Percentiles rank a stretch among this genome's conserved stretches.
These are phyloP conservation scores for Juncus effusus DNA, from an alignment of 176 grass and related monocot species.

Conservation along the genomic window DNA sequence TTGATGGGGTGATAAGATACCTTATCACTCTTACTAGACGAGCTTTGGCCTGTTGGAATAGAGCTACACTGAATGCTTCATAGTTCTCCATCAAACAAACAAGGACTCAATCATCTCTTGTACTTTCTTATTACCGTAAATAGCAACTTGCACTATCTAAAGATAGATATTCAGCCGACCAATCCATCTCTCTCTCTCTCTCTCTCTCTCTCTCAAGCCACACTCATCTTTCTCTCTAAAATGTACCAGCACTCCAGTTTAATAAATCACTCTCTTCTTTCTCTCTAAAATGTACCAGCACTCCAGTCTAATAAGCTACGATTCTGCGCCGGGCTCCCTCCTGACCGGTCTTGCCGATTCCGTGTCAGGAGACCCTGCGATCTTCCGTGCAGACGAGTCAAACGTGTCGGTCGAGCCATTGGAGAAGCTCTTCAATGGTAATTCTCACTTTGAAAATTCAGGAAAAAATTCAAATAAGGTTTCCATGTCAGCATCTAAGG, in stretches of 20 bases:
- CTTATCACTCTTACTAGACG: too few species aligned
- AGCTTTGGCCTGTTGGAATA: too few species aligned
- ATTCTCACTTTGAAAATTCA: conserved; percentile 19
- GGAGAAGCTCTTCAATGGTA: conserved; percentile 25
- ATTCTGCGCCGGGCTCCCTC: conserved; percentile 32
- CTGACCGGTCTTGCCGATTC: conserved; percentile 29
- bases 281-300: neutral
- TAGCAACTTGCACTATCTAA: conserved; percentile 4
- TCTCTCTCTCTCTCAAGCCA: neutral
- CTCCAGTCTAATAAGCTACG: conserved; percentile 19
- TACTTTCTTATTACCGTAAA: conserved; percentile 15
- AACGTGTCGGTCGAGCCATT: neutral
- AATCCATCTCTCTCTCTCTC: neutral
- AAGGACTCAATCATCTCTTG: too few species aligned
- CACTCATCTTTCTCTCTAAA: neutral
- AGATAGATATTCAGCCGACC: conserved; percentile 3
- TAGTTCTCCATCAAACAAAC: too few species aligned
- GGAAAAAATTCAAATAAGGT: conserved; percentile 5
- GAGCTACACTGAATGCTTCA: too few species aligned
- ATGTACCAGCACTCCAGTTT: conserved; percentile 5
- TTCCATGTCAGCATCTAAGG: conserved; percentile 2
- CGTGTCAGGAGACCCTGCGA: neutral
- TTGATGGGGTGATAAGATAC: too few species aligned
- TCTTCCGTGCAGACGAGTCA: neutral
- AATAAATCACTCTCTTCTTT: conserved; percentile 8